Evolutionary conservation across 23 red algal species (phyloP), one percentile per base, ranked within the genome.

Genomic region (Gracilaria vermiculophylla): DNA sequence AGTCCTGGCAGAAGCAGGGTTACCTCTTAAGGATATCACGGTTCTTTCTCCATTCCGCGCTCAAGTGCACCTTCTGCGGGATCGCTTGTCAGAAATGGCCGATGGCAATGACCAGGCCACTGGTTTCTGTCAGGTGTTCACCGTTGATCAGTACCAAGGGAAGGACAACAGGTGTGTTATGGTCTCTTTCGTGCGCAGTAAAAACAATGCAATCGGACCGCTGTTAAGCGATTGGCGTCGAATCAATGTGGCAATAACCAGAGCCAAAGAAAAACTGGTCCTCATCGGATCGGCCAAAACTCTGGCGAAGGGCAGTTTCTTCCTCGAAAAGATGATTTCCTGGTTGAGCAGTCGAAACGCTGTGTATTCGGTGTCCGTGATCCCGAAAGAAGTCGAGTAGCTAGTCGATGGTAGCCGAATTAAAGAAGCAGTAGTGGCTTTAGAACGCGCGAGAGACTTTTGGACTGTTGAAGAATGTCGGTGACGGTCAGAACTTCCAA

Each of bases 61-160:
- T 29, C 95, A 98, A 54, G 81, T 94, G 60, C 51, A 51, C 16
- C 52, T 88, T 20, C 5, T 93, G 4, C 49, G 53, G 1, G 85
- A 37, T 7, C 29, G 36, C 10, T 40, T 96, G 24, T 21, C 23
- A 20, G 53, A 53, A 21, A 28, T 42, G 29, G 31, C 31, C 6
- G 56, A 31, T 6, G 32, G 47, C 19, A 49, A 67, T 31, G 65
- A 81, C 11, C 6, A 24, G 27, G 21, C 28, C 20, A 55, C 52
- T 65, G 21, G 61, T 10, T 45, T 40, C 37, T 44, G 43, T 47
- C 56, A 48, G 19, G 35, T 51, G 32, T 87, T 77, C 10, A 98
- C 96, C 19, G 85, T 98, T 15, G 96, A 98, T 76, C 87, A 95
- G 57, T 98, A 79, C 45, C 96, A 98, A 55, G 96, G 96, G 49